These are phyloP conservation scores for Glonium stellatum DNA, from an alignment of 495 filamentous ascomycete species.

Conservation along the genomic window DNA sequence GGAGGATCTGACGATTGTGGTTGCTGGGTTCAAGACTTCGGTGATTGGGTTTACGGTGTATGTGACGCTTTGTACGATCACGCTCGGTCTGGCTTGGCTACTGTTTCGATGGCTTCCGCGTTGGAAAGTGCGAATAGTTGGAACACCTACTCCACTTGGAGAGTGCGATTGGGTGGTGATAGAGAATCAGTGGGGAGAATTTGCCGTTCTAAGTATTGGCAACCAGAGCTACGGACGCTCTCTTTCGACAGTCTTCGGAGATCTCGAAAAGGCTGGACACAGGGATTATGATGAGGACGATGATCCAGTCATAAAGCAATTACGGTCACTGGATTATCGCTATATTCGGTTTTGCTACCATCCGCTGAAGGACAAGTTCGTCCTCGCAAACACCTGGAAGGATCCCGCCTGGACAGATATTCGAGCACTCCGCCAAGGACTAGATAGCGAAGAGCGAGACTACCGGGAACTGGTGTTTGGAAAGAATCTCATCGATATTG, in stretches of 20 bases:
- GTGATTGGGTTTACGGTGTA: constrained; percentile 61
- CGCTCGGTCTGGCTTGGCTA: constrained; percentile 73
- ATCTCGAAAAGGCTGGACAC: constrained; percentile 48
- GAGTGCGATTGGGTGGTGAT: constrained; percentile 86
- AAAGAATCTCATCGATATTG: constrained; percentile 79
- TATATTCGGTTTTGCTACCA: constrained; percentile 92
- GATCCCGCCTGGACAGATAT: constrained; percentile 82
- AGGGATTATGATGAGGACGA: constrained; percentile 68
- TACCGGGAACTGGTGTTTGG: constrained; percentile 82
- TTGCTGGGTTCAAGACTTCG: constrained; percentile 83
- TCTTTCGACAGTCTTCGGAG: constrained; percentile 81
- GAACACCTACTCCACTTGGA: constrained; percentile 56
- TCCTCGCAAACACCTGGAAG: constrained; percentile 82
- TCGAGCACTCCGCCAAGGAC: constrained; percentile 66
- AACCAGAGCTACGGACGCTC: constrained; percentile 66
- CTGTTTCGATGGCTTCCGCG: constrained; percentile 82
- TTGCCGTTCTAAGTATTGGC: constrained; percentile 61
- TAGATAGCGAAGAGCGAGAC: constrained; percentile 84
- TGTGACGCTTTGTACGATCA: constrained; percentile 56
- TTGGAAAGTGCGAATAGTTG: constrained; percentile 74
- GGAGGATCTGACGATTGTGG: constrained; percentile 87
- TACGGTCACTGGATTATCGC: constrained; percentile 79
- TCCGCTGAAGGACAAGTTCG: constrained; percentile 77
- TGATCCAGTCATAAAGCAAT: constrained; percentile 65
- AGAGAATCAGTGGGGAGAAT: constrained; percentile 92